Evolutionary conservation across 805 yeast genomes (phyloP).

Genomic region (Metschnikowia lunata): DNA sequence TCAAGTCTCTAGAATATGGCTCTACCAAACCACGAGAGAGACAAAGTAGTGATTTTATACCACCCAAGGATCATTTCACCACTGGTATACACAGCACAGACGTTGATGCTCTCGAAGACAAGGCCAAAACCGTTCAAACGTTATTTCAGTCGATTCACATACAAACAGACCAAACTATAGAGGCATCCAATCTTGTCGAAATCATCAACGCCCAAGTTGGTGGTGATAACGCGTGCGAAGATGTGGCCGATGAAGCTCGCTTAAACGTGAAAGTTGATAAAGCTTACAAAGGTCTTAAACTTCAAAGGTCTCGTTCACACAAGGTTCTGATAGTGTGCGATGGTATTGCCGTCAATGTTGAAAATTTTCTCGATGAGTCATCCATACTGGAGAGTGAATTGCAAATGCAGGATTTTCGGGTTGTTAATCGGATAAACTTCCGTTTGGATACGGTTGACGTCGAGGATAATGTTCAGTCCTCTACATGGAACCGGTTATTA

Average conservation of each 20-base stretch:
- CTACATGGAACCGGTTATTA: slow-evolving; percentile 86
- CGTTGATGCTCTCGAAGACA: slow-evolving; percentile 6
- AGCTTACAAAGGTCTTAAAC: slow-evolving; percentile 42
- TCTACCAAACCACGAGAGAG: neutral
- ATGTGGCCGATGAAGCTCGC: slow-evolving; percentile 10
- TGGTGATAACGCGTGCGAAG: slow-evolving; percentile 12
- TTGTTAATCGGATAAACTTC: slow-evolving; percentile 47
- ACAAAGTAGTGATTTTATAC: no score
- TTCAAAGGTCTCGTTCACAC: slow-evolving; percentile 61
- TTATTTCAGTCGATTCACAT: slow-evolving; percentile 79
- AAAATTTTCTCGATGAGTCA: slow-evolving; percentile 44
- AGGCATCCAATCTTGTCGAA: slow-evolving; percentile 44
- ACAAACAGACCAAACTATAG: slow-evolving; percentile 46
- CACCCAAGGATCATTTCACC: neutral
- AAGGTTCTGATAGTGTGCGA: slow-evolving; percentile 55
- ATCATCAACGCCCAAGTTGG: slow-evolving; percentile 47
- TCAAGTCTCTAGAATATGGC: neutral
- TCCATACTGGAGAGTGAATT: slow-evolving; percentile 18
- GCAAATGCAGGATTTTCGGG: slow-evolving; percentile 33
- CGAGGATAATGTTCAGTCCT: slow-evolving; percentile 74
- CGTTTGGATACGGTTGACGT: slow-evolving; percentile 53
- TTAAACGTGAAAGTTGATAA: slow-evolving; percentile 30
- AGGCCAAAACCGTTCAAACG: slow-evolving; percentile 43
- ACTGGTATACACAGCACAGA: neutral
- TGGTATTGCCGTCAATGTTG: slow-evolving; percentile 47